phyloP scores from a whole-genome alignment of 257 asterid species.

The Fraxinus cuspidata region DNA sequence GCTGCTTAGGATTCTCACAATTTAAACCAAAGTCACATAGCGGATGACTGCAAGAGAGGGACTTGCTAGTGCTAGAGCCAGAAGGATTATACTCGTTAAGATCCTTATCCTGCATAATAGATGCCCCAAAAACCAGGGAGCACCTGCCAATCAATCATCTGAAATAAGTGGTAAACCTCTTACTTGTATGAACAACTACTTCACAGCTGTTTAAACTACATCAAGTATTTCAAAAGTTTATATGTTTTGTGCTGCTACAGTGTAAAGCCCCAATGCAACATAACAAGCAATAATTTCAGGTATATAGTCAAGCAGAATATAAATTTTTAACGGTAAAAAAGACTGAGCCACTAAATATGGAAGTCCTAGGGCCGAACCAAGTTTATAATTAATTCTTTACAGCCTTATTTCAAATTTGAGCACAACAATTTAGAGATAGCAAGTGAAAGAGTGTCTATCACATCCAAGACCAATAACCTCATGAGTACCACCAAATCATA shows the following conservation, averaged over 20 bases:
- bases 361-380: not conserved
- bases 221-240: not conserved
- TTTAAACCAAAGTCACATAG: constrained; percentile 59
- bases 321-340: not conserved
- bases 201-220: constrained; percentile 21
- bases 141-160: constrained; percentile 90
- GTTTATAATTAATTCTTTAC: not conserved
- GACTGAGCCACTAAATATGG: not conserved
- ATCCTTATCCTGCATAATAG: constrained; percentile 88
- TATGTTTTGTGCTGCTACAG: not conserved
- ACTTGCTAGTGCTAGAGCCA: constrained; percentile 66
- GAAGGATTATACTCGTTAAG: constrained; percentile 76
- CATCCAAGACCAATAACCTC: too few relatives aligned
- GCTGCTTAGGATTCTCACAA: constrained; percentile 58
- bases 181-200: constrained; percentile 32
- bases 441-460: not conserved
- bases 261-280: constrained; percentile 10
- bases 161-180: constrained; percentile 69
- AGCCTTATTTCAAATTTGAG: not conserved
- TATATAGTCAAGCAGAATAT: not conserved
- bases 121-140: constrained; percentile 90
- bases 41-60: constrained; percentile 64
- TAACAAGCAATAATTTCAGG: not conserved
- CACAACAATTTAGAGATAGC: not conserved
- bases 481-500: not conserved